phyloP scores from a whole-genome alignment of 352 stramenopile genomes.

The Globisporangium irregulare region DNA sequence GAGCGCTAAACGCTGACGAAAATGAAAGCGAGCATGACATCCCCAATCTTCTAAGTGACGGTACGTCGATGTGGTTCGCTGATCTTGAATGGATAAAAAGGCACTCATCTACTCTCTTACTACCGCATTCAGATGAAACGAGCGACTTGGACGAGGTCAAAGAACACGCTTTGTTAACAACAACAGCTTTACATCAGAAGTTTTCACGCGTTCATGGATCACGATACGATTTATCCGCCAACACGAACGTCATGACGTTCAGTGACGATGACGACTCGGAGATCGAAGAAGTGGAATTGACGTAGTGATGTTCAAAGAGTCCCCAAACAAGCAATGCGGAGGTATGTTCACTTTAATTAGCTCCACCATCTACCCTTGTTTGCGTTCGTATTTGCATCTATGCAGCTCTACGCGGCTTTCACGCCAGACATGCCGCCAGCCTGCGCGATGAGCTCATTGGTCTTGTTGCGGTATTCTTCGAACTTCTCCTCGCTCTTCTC shows the following conservation, averaged over 20 bases:
- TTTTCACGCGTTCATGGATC: background rate
- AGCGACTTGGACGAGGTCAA: background rate
- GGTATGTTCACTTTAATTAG: background rate
- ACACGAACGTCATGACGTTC: constrained; percentile 28
- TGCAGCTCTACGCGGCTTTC: constrained; percentile 33
- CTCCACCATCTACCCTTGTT: background rate
- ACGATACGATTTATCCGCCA: background rate
- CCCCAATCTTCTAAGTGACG: constrained; percentile 1
- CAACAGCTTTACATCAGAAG: background rate
- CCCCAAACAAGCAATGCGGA: background rate
- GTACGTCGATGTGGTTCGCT: background rate
- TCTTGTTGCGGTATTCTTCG: constrained; percentile 75
- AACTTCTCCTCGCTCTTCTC: constrained; percentile 62
- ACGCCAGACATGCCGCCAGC: constrained; percentile 54
- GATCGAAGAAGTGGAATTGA: constrained; percentile 57
- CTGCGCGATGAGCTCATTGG: constrained; percentile 69
- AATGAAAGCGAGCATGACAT: constrained; percentile 1
- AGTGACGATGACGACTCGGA: constrained; percentile 42
- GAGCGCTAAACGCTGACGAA: background rate
- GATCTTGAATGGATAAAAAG: background rate
- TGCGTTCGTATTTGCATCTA: background rate
- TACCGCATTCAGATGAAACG: background rate
- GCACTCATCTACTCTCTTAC: background rate
- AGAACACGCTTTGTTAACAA: background rate
- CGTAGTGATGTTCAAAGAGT: constrained; percentile 7